Evolutionary conservation across 2,329 filamentous ascomycete genomes (phyloP), one percentile per base, ranked within the genome.

Genomic region (Plectosphaerella sp.): DNA sequence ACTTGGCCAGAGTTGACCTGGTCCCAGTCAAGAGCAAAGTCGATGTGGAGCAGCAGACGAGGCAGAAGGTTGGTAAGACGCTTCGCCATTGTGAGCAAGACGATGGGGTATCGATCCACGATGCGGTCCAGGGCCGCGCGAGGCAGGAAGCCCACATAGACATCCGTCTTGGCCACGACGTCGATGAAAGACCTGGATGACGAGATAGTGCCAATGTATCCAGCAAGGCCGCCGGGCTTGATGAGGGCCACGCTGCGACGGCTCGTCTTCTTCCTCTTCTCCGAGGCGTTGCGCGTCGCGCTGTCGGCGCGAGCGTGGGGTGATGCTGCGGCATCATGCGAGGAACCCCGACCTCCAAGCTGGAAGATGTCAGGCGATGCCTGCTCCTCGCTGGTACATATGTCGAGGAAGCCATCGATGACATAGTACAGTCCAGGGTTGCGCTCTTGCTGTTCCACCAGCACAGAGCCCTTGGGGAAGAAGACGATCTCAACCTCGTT

Each of bases 11-110:
- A 91, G 68, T 91, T 91, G 55, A 99, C 91, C 65, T 99, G 95
- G 3, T 97, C 86, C 94, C 95, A 99, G 73, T 99, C 95, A 16
- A 99, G 77, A 4, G 94, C 94, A 71, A 99, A 99, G 68, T 99
- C 94, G 57, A 99, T 97, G 63, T 99, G 94, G 15, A 97, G 77
- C 56, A 99, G 92, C 50, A 99, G 75, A 14, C 90, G 85, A 1
- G 95, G 94, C 4, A 99, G 75, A 6, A 99, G 82, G 56, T 86
- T 92, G 0, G 95, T 97, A 54, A 99, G 74, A 47, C 94, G 80
- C 71, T 99, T 99, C 1, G 94, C 94, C 87, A 99, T 92, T 0
- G 95, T 99, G 45, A 99, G 75, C 10, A 99, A 74, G 4, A 97
- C 88, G 41, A 96, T 89, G 0, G 94, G 94, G 64, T 97, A 94